phyloP scores from a whole-genome alignment of 208 protist genomes.

The Trypanosoma congolense region DNA sequence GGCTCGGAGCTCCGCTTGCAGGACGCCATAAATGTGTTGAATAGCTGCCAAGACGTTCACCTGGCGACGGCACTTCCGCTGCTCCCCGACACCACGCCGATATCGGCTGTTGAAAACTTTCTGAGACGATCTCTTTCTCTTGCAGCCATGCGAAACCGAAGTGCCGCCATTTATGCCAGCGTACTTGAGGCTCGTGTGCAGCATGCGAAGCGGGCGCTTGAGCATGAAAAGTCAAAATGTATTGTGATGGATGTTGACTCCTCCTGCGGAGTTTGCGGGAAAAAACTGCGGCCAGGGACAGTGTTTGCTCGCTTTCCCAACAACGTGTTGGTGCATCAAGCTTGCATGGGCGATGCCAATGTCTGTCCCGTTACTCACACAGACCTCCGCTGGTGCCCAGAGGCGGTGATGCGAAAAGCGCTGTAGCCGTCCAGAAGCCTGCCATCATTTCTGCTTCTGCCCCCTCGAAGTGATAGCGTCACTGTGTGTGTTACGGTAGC shows the following conservation, averaged over 20 bases:
- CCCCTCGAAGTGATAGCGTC: too few species aligned
- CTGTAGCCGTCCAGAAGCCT: constrained; percentile 4
- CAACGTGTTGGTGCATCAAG: constrained; percentile 57
- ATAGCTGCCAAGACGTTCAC: constrained; percentile 37
- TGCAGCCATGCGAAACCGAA: constrained; percentile 23
- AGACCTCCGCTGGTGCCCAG: constrained; percentile 22
- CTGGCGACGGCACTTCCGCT: constrained; percentile 44
- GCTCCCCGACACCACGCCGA: constrained; percentile 51
- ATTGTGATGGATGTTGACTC: constrained; percentile 25
- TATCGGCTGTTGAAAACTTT: constrained; percentile 38
- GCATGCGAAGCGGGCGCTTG: constrained; percentile 19
- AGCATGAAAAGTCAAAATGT: constrained; percentile 24
- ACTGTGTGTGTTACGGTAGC: too few species aligned
- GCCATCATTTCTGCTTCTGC: too few species aligned
- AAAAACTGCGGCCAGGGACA: constrained; percentile 45
- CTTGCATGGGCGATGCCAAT: constrained; percentile 46
- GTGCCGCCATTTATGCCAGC: constrained; percentile 28
- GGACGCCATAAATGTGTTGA: constrained; percentile 44
- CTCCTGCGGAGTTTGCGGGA: constrained; percentile 58
- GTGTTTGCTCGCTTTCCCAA: constrained; percentile 64
- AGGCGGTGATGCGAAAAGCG: constrained; percentile 5
- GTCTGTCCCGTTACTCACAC: constrained; percentile 35
- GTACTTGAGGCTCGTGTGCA: constrained; percentile 26
- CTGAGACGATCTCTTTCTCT: constrained; percentile 42
- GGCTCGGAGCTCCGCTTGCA: constrained; percentile 8